Evolutionary conservation across 805 yeast species (phyloP), one percentile per base, ranked within the genome.

Genomic region (Cyberlindnera xishuangbannaensis): DNA sequence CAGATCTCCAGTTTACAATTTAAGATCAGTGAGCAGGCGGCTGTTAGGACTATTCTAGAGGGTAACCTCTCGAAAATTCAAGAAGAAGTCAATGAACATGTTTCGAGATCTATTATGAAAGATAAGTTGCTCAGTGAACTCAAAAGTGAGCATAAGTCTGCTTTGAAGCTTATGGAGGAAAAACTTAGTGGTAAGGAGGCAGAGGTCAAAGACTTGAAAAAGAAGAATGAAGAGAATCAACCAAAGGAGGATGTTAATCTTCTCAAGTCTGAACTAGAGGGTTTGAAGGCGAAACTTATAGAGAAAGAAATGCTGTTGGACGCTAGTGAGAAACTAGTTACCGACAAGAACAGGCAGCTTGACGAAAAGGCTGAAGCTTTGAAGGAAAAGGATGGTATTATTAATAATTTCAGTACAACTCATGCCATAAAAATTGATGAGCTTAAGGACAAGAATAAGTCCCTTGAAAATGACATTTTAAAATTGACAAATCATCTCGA

Each of bases 11-110:
- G 28, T 31, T 15, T 40, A 3, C 31, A 34, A 18, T 4, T 37
- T 15, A 27, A 36, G 12, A 42, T 58, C 16, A 49, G 57, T 7
- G 42, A 43, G 12, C 46, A 41, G 15, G 50, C 48, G 15, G 43
- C 35, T 15, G 29, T 31, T 4, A 37, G 30, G 17, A 20, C 39
- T 9, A 27, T 17, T 6, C 18, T 43, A 41, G 44, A 33, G 16
- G 33, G 18, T 18, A 34, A 35, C 13, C 20, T 43, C 14, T 19
- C 22, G 7, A 18, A 22, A 18, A 17, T 40, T 15, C 27, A 36
- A 12, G 37, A 33, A 15, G 44, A 33, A 19, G 20, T 36, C 6
- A 17, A 24, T 8, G n/a, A 24, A 7, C 44, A 36, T 15, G 19
- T 33, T 2, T 20, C 38, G 3, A 31, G 26, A 19, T 25, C 34